A percentile compares a stretch with the other conserved stretches of the same genome.
Conservation (phyloP, 495 filamentous ascomycete genomes). For the Haplographium delicatum region DNA sequence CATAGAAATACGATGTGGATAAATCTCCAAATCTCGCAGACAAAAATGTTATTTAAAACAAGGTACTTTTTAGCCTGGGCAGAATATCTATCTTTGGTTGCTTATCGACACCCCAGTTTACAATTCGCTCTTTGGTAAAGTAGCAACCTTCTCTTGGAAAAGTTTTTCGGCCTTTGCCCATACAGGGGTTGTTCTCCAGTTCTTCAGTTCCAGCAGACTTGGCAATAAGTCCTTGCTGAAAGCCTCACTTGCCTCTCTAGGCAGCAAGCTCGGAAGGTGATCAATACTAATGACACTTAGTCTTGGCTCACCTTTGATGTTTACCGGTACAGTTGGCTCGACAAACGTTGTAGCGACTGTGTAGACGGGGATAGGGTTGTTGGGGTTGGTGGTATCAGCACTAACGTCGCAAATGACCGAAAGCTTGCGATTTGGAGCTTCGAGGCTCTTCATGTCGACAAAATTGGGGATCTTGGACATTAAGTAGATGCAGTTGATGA, state of each 20-base stretch:
- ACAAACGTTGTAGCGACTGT: constrained; percentile 74
- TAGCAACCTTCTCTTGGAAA: constrained; percentile 79
- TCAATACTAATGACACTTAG: constrained; percentile 83
- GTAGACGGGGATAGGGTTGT: constrained; percentile 84
- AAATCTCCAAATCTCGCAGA: too few species aligned
- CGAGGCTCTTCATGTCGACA: constrained; percentile 64
- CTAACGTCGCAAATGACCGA: constrained; percentile 86
- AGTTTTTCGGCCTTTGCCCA: constrained; percentile 81
- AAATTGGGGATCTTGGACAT: constrained; percentile 64
- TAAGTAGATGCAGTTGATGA: constrained; percentile 93
- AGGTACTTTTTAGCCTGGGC: neutral
- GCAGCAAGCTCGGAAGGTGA: constrained; percentile 81
- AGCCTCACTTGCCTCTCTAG: constrained; percentile 80
- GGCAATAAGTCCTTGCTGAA: constrained; percentile 79
- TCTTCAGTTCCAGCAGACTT: constrained; percentile 70
- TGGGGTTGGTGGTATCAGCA: constrained; percentile 68
- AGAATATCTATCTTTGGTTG: constrained; percentile 1
- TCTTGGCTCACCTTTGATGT: constrained; percentile 48
- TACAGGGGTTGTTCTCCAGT: constrained; percentile 64
- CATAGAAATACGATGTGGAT: too few species aligned
- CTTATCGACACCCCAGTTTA: neutral
- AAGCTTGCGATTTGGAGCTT: constrained; percentile 63
- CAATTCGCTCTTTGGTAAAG: constrained; percentile 45
- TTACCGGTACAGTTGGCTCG: constrained; percentile 74
- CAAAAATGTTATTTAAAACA: too few species aligned